Evolutionary conservation across 2,329 filamentous ascomycete genomes (phyloP), one percentile per base, ranked within the genome.

Genomic region (Ramularia endophylla): DNA sequence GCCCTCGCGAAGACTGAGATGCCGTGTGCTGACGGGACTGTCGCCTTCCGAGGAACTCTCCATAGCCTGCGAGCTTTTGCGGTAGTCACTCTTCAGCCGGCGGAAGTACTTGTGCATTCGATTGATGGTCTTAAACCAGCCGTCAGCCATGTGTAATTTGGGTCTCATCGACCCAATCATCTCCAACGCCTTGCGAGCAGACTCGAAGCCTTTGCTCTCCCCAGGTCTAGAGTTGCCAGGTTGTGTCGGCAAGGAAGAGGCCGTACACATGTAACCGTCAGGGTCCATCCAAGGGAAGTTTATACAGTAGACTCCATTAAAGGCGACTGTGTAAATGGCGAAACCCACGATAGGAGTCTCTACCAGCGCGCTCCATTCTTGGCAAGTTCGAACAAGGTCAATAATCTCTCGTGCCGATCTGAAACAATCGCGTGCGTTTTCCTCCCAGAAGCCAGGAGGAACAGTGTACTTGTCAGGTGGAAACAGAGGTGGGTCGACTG

Each of bases 241-340:
- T 13, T 40, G 45, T 29, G 29, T 41, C 30, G 42, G 36, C 13
- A 43, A 44, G 17, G 34, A 41, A 12, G 38, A 37, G 15, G 12
- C 25, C 7, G 54, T 58, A 43, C 67, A 67, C 53, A 85, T 74
- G 54, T 75, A 73, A 3, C 67, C 63, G 8, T 74, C 64, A 1
- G 67, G 68, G 51, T 87, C 83, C 78, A 87, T 85, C 43, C 76
- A 73, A 0, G 80, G 79, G 42, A 86, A 87, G 54, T 80, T 76
- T 32, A 72, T 69, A 8, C 77, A 77, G 57, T 86, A 87, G 2
- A 84, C 69, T 25, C 79, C 68, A 12, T 78, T 71, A 52, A 84
- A 82, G 0, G 77, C 75, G 1, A 81, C 80, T 8, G 75, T 77
- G 69, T 81, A 87, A 28, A 83, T 70, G 2, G 81, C 75, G 54